Percentiles rank a stretch among this genome's conserved stretches.
Evolutionary conservation across 2,329 filamentous ascomycete species (phyloP).

Genomic region (Cucurbitaria berberidis): DNA sequence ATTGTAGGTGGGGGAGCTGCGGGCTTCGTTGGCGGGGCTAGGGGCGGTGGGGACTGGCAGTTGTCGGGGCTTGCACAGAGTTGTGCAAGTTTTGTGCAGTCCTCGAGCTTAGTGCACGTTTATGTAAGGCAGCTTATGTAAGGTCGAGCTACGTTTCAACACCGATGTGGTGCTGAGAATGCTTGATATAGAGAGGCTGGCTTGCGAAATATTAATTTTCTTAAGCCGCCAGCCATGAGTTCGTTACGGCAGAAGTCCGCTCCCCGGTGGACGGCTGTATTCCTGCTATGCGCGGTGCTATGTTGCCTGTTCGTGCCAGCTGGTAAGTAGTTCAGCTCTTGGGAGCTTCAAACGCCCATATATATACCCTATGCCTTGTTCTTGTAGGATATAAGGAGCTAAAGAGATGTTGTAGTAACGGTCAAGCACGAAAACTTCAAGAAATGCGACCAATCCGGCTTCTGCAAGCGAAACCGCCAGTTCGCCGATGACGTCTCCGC

Average conservation of each 20-base stretch:
- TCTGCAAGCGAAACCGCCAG: slow-evolving; percentile 92
- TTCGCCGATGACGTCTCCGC: slow-evolving; percentile 79
- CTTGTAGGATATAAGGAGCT: background rate
- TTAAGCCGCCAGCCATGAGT: slow-evolving; percentile 38
- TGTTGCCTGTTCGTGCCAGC: slow-evolving; percentile 45
- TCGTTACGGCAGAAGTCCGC: slow-evolving; percentile 50
- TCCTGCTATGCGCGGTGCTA: slow-evolving; percentile 42
- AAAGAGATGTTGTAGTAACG: slow-evolving; percentile 60
- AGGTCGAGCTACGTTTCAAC: slow-evolving; percentile 14
- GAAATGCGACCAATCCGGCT: slow-evolving; percentile 92
- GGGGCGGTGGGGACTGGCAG: background rate
- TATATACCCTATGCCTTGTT: background rate
- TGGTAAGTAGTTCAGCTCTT: slow-evolving; percentile 38
- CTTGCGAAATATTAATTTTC: slow-evolving; percentile 14
- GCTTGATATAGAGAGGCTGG: slow-evolving; percentile 23
- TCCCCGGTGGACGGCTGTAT: slow-evolving; percentile 65
- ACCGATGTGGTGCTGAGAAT: slow-evolving; percentile 11
- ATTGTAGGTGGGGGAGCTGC: background rate
- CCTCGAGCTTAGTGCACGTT: too few species aligned
- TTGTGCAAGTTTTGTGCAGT: slow-evolving; percentile 5
- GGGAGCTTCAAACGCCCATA: background rate
- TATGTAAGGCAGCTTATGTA: slow-evolving; percentile 6
- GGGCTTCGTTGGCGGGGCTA: background rate
- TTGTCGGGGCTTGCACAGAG: background rate
- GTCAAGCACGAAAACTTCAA: slow-evolving; percentile 99